Evolutionary conservation across 148 eudicot species (phyloP).

Genomic region (Camellia granthamiana): DNA sequence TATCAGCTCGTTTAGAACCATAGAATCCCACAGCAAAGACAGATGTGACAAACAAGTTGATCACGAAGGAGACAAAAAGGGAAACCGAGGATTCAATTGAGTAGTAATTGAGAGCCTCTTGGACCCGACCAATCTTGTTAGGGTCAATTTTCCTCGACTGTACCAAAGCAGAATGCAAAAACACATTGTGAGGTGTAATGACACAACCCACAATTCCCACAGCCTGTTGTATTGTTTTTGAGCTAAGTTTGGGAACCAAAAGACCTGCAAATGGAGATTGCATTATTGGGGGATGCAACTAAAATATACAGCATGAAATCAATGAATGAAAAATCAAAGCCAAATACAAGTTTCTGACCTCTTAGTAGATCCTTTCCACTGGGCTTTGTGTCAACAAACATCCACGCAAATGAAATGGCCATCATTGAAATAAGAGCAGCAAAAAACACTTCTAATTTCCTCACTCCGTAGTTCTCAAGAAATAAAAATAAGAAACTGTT

Average conservation of each 20-base stretch:
- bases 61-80: slow-evolving; percentile 63
- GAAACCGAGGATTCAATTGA: slow-evolving; percentile 79
- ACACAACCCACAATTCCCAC: slow-evolving; percentile 96
- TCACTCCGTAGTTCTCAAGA: slow-evolving; percentile 83
- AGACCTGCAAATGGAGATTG: slow-evolving; percentile 40
- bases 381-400: slow-evolving; percentile 77
- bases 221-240: slow-evolving; percentile 78
- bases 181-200: slow-evolving; percentile 85
- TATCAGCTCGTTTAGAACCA: slow-evolving; percentile 50
- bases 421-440: slow-evolving; percentile 67
- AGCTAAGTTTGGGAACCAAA: slow-evolving; percentile 71
- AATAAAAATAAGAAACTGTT: slow-evolving; percentile 73
- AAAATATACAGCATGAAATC: neutral
- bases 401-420: slow-evolving; percentile 87
- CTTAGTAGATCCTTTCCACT: slow-evolving; percentile 54
- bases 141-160: slow-evolving; percentile 72
- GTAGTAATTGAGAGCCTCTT: slow-evolving; percentile 76
- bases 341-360: slow-evolving; percentile 35
- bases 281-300: neutral
- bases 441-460: slow-evolving; percentile 85
- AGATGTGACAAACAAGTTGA: slow-evolving; percentile 75
- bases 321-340: neutral
- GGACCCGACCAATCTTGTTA: slow-evolving; percentile 43
- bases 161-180: slow-evolving; percentile 85
- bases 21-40: slow-evolving; percentile 89